These are phyloP conservation scores for Cymbopogon flexuosus DNA, from an alignment of 202 grass and related monocot species.

Conservation along the genomic window DNA sequence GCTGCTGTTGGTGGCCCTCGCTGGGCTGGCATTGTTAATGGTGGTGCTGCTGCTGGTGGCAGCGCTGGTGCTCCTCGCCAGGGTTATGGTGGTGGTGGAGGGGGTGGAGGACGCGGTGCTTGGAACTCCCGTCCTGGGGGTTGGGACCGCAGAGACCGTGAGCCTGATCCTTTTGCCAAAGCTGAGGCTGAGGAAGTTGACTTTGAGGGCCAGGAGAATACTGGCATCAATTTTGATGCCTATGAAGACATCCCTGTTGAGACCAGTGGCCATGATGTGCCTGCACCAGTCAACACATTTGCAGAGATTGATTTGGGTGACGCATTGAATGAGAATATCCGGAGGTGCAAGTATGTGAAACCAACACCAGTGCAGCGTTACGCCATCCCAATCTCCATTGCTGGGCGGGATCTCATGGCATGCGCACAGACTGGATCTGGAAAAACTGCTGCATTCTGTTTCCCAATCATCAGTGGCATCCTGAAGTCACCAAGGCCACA, in stretches of 20 bases:
- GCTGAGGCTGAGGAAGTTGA: constrained; percentile 32
- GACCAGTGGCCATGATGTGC: constrained; percentile 81
- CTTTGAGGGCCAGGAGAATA: constrained; percentile 51
- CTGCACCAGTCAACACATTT: constrained; percentile 69
- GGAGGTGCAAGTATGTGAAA: constrained; percentile 89
- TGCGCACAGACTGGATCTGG: constrained; percentile 97
- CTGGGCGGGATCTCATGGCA: constrained; percentile 90
- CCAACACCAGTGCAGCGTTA: constrained; percentile 90
- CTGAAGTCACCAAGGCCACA: constrained; percentile 47
- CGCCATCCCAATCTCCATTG: constrained; percentile 80
- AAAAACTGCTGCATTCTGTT: constrained; percentile 93
- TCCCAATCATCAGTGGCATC: constrained; percentile 90
- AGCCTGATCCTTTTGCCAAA: constrained; percentile 67
- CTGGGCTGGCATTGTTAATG: constrained; percentile 32
- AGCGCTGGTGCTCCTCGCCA: constrained; percentile 20
- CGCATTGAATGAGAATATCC: constrained; percentile 80
- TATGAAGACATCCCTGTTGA: constrained; percentile 98
- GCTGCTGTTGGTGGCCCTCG: constrained; percentile 41
- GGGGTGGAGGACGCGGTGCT: not conserved
- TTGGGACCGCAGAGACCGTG: constrained; percentile 68
- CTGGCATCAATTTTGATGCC: constrained; percentile 94
- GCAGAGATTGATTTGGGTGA: constrained; percentile 91
- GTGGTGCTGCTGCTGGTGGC: not conserved
- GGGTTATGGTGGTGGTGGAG: not conserved
- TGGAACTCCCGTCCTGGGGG: constrained; percentile 51